Evolutionary conservation across 2,329 filamentous ascomycete species (phyloP), one percentile per base, ranked within the genome.

Genomic region (Diaporthe vexans): DNA sequence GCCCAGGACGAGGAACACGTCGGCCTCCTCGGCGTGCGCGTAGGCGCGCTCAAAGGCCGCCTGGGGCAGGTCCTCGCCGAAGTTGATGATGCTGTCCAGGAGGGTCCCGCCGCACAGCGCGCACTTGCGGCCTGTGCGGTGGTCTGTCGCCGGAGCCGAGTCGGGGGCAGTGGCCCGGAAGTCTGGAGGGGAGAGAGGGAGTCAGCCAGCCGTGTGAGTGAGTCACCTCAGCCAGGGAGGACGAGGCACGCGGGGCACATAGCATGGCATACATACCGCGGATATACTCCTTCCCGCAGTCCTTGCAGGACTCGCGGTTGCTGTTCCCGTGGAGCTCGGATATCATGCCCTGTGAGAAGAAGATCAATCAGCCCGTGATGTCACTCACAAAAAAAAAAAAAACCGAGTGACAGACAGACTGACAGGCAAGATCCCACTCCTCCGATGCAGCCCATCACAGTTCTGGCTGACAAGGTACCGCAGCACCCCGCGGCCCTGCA

Each of bases 321-420:
- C 82, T 87, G 59, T 88, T 88, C 0, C 86, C 85, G 40, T 88
- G 86, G 0, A 88, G 80, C 72, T 88, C 86, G 0, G 86, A 86
- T 58, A 87, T 86, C 13, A 69, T 82, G 10, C 84, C 80, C 85
- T 86, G 29, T 33, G 6, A 33, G n/a, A n/a, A n/a, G n/a, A 7
- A 33, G 6, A 8, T 11, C 48, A 29, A 37, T 29, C 6, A 61
- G 56, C 37, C 33, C 11, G 52, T n/a, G 33, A 19, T 15, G 11
- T n/a, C 13, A 10, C 19, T 17, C 8, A 29, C 13, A 24, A n/a
- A n/a, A n/a, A n/a, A n/a, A n/a, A n/a, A n/a, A n/a, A n/a, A n/a
- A n/a, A n/a, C n/a, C n/a, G n/a, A n/a, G n/a, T n/a, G n/a, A n/a
- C n/a, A n/a, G n/a, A n/a, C n/a, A n/a, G n/a, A n/a, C n/a, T n/a